Evolutionary conservation across 2,329 filamentous ascomycete species (phyloP), one percentile per base, ranked within the genome.

Genomic region (Cordyceps javanica): DNA sequence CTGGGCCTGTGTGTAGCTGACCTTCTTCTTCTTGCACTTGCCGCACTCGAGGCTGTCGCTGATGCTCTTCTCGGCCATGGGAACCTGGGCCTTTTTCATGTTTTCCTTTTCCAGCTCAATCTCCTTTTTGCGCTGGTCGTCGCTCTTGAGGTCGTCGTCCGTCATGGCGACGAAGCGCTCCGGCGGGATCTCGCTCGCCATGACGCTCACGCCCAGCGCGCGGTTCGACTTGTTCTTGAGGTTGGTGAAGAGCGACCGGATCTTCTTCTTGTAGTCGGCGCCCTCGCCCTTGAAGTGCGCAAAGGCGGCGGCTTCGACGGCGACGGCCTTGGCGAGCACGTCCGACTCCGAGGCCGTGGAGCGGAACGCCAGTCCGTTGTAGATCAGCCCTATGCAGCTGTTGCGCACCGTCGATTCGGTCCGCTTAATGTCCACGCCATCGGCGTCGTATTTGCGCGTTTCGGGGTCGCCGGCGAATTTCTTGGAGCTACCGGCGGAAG

Each of bases 41-140:
- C 91, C 85, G 76, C 94, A 99, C 74, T 90, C 87, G 68, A 97
- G 81, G 58, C 87, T 90, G 70, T 89, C 88, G 70, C 87, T 91
- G 75, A 97, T 91, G 69, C 88, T 92, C 81, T 91, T 94, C 75
- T 96, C 88, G 19, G 86, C 89, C 79, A 92, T 89, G 58, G 93
- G 90, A 11, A 96, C 92, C 86, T 97, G 95, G 1, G 94, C 91
- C 73, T 93, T 91, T 77, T 91, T 91, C 89, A 97, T 92, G 74
- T 99, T 99, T 75, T 97, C 91, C 74, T 89, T 85, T 70, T 91
- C 82, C 52, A 96, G 81, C 71, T 85, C 85, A 64, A 82, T 77
- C 64, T 97, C 91, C 68, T 87, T 83, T 66, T 84, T 85, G 60
- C 86, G 85, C 73, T 90, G 88, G 72, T 94, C 86, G 51, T 86